Conservation (phyloP, 345 rosid species). For the Orychophragmus violaceus region DNA sequence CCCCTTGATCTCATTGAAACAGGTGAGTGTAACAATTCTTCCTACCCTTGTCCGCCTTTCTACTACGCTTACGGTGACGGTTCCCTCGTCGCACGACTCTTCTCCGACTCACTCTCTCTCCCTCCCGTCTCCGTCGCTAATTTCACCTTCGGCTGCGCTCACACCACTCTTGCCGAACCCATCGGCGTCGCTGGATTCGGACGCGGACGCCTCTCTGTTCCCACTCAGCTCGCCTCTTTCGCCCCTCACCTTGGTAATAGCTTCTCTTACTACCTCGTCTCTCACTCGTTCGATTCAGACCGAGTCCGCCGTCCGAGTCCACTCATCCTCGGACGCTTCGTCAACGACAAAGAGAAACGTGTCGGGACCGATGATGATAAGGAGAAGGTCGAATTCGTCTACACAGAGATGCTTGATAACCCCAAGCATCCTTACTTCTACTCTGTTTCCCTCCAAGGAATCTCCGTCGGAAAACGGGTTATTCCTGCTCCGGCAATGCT, state of each 20-base stretch:
- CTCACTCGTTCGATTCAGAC: slow-evolving; percentile 83
- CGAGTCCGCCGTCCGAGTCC: slow-evolving; percentile 67
- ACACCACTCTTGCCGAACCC: slow-evolving; percentile 79
- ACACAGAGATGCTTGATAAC: slow-evolving; percentile 62
- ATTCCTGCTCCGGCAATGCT: slow-evolving; percentile 63
- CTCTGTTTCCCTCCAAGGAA: slow-evolving; percentile 72
- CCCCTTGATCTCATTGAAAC: slow-evolving; percentile 74
- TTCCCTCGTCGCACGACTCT: slow-evolving; percentile 63
- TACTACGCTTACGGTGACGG: slow-evolving; percentile 97
- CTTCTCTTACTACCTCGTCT: slow-evolving; percentile 79
- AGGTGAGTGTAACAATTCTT: slow-evolving; percentile 46
- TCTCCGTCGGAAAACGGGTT: slow-evolving; percentile 61
- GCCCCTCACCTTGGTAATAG: slow-evolving; percentile 69
- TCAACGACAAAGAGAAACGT: slow-evolving; percentile 40
- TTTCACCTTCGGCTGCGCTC: slow-evolving; percentile 90
- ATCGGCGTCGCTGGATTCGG: slow-evolving; percentile 97
- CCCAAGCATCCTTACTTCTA: slow-evolving; percentile 88
- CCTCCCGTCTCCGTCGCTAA: slow-evolving; percentile 41
- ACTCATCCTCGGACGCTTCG: slow-evolving; percentile 73
- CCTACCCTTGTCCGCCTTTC: slow-evolving; percentile 68
- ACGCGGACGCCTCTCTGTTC: slow-evolving; percentile 74
- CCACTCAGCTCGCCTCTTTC: slow-evolving; percentile 58
- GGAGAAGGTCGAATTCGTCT: slow-evolving; percentile 38
- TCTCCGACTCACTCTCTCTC: slow-evolving; percentile 47
- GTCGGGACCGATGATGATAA: neutral